Evolutionary conservation across 768 basidiomycete genomes (phyloP), one percentile per base, ranked within the genome.

Genomic region (Paxillus rubicundulus): DNA sequence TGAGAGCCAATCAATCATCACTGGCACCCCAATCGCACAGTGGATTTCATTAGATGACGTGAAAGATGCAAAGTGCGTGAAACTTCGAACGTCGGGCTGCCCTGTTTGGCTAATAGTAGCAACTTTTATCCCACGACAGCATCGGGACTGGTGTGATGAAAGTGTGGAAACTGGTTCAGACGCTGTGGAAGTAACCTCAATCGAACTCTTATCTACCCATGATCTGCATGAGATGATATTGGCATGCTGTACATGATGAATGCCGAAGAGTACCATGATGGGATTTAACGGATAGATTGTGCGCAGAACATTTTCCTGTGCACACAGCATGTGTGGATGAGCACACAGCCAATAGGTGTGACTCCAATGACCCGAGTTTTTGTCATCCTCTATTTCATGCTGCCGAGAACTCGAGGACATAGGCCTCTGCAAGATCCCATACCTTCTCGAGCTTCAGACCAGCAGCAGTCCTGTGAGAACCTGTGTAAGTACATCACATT

Each of bases 91-190:
- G 8, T 45, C 34, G 39, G 27, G 4, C 18, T 47, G 20, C 17
- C 28, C 24, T 28, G 17, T 13, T 37, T 30, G 1, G 24, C 24
- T 21, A 44, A 33, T 40, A 18, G 20, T 10, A 45, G 24, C 46
- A 14, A 14, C 36, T 17, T 17, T 43, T 36, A 34, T 18, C 37
- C 46, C 27, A 9, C 48, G 50, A 34, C 61, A 91, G 88, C 62
- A 82, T 88, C 59, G 82, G 87, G 56, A 89, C 85, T 13, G 89
- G 89, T 21, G 80, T 87, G 33, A 61, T 80, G 61, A 90, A 91
- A 71, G 77, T 89, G 48, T 91, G 87, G 88, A 79, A 80, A 48
- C 69, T 77, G 44, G 81, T 73, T 32, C 75, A 74, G 52, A 64
- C 67, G 3, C 43, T 59, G 50, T 65, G 65, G 65, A 58, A 21